phyloP scores from a whole-genome alignment of 257 asterid genomes.

The Gynochthodes officinalis region DNA sequence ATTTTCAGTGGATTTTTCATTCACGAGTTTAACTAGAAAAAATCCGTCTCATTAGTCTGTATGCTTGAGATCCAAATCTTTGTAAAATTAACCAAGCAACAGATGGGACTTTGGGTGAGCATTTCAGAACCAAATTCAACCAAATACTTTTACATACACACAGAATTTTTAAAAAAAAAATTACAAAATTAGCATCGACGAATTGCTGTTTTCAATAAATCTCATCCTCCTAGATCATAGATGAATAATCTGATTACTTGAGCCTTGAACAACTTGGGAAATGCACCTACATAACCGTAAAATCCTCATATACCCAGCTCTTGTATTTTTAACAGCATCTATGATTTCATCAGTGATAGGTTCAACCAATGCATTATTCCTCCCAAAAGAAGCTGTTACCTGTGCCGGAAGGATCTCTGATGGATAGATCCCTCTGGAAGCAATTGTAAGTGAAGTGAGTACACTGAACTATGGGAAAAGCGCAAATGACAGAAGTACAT shows the following conservation, averaged over 20 bases:
- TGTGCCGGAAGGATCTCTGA: constrained; percentile 58
- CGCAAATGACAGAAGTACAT: neutral
- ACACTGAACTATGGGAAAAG: neutral
- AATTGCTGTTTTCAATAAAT: neutral
- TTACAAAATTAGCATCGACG: neutral
- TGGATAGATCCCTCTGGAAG: constrained; percentile 77
- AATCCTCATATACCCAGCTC: constrained; percentile 64
- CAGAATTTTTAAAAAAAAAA: neutral
- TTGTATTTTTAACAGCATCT: constrained; percentile 41
- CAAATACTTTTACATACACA: neutral
- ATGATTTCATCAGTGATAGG: constrained; percentile 36
- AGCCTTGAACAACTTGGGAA: constrained; percentile 45
- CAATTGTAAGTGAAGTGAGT: constrained; percentile 23
- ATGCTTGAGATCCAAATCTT: too few species aligned
- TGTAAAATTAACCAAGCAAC: too few species aligned
- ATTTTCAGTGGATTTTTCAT: too few species aligned
- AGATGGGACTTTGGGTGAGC: too few species aligned
- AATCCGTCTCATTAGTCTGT: too few species aligned
- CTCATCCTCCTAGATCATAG: neutral
- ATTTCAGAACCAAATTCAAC: neutral
- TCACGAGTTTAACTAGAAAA: too few species aligned
- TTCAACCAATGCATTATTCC: constrained; percentile 17
- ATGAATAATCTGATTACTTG: constrained; percentile 11
- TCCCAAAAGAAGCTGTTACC: constrained; percentile 27
- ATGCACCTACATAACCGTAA: constrained; percentile 53